These are phyloP conservation scores for Nannizziopsis arthrosporioides DNA, from an alignment of 2,329 filamentous ascomycete genomes.

Conservation along the genomic window DNA sequence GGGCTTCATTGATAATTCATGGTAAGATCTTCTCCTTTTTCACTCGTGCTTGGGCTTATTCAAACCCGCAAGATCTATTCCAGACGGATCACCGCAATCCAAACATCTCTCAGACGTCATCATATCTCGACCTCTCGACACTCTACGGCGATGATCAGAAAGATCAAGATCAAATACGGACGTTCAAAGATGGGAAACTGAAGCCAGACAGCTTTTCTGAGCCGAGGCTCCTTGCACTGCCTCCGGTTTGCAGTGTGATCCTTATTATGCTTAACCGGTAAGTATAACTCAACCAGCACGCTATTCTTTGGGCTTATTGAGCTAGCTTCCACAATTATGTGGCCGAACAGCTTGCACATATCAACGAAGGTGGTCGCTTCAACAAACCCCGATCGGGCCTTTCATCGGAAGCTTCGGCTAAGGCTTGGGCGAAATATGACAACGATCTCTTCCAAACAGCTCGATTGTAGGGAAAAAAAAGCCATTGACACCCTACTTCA, in stretches of 20 bases:
- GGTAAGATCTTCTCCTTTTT: conserved; percentile 19
- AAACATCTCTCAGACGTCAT: conserved; percentile 32
- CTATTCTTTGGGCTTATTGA: conserved; percentile 18
- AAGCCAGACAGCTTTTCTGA: conserved; percentile 32
- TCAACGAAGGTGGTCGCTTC: conserved; percentile 36
- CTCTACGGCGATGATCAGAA: conserved; percentile 33
- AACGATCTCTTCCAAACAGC: conserved; percentile 28
- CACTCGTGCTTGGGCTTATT: background rate
- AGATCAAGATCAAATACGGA: conserved; percentile 27
- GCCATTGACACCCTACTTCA: background rate
- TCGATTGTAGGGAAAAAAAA: conserved; percentile 18
- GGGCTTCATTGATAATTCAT: conserved; percentile 44
- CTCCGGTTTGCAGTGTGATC: conserved; percentile 26
- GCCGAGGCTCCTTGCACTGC: conserved; percentile 24
- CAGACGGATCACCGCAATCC: conserved; percentile 27
- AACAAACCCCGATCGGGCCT: conserved; percentile 15
- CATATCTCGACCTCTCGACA: conserved; percentile 39
- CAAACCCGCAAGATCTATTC: conserved; percentile 32
- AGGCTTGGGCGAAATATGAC: conserved; percentile 28
- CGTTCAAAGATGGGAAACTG: conserved; percentile 28
- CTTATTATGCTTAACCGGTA: conserved; percentile 31
- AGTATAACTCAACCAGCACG: conserved; percentile 55
- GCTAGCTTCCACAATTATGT: conserved; percentile 30
- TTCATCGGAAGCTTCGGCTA: conserved; percentile 20
- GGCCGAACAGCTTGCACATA: conserved; percentile 27